phyloP scores from a whole-genome alignment of 1,284 basidiomycete genomes.

The Athelia psychrophila region DNA sequence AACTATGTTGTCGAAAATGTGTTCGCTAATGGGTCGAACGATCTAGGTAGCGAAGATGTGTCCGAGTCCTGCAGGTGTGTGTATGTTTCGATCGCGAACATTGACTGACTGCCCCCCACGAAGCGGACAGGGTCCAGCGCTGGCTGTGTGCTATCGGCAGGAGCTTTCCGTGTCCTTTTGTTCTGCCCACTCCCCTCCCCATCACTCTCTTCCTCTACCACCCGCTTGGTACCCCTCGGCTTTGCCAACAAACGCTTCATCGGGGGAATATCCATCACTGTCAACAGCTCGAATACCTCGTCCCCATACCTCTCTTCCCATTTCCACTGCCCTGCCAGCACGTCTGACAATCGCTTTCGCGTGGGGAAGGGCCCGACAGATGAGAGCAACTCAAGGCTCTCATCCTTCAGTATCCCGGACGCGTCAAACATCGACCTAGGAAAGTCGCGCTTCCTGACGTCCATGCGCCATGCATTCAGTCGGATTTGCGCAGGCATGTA shows the following conservation, averaged over 20 bases:
- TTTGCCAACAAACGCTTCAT: slow-evolving; percentile 1
- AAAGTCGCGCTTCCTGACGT: background rate
- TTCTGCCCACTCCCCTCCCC: too few relatives aligned
- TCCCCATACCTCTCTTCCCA: slow-evolving; percentile 5
- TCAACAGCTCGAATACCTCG: slow-evolving; percentile 4
- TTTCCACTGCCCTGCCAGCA: slow-evolving; percentile 5
- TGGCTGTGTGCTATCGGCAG: too few relatives aligned
- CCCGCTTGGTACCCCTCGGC: background rate
- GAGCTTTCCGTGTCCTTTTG: too few relatives aligned
- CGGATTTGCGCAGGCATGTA: background rate
- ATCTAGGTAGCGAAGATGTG: too few relatives aligned
- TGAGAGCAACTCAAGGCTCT: slow-evolving; percentile 4
- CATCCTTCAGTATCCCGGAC: slow-evolving; percentile 1
- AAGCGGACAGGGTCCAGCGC: too few relatives aligned
- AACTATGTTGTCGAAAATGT: too few relatives aligned
- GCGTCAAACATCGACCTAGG: background rate
- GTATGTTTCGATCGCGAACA: too few relatives aligned
- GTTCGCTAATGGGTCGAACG: too few relatives aligned
- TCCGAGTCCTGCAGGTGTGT: too few relatives aligned
- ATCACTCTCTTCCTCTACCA: background rate
- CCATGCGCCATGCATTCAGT: background rate
- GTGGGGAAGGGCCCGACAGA: slow-evolving; percentile 7
- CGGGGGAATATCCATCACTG: slow-evolving; percentile 5
- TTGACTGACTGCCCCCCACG: too few relatives aligned
- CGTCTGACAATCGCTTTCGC: background rate